Conservation (phyloP, 108 stramenopile genomes). For the Mediolabrus comicus region DNA sequence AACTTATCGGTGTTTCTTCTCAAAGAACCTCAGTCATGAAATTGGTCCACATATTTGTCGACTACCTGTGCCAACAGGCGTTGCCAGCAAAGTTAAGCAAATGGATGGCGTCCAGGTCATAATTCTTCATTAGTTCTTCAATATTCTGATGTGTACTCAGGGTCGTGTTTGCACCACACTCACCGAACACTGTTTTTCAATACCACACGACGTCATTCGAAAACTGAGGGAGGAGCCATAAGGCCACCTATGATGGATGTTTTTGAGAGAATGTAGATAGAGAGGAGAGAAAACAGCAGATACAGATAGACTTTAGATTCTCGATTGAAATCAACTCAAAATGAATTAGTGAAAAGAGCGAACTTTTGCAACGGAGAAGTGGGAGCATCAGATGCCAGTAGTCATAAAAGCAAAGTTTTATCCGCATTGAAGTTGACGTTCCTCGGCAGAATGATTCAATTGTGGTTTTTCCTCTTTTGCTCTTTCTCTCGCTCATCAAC, state of each 20-base stretch:
- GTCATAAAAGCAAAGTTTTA: not conserved
- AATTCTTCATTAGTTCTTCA: not conserved
- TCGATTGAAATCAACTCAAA: not conserved
- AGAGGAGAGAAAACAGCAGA: not conserved
- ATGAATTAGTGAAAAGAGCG: not conserved
- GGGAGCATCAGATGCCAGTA: not conserved
- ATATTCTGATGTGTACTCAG: not conserved
- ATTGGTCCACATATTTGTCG: too few relatives aligned
- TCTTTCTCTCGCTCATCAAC: not conserved
- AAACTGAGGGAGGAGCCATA: too few relatives aligned
- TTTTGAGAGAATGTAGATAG: not conserved
- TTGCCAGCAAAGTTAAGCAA: slow-evolving; percentile 2
- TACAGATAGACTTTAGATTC: not conserved
- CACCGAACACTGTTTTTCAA: too few relatives aligned
- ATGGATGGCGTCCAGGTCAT: slow-evolving; percentile 5
- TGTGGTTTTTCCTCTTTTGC: not conserved
- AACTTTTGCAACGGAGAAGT: not conserved
- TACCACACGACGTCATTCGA: too few relatives aligned
- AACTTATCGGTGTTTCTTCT: too few relatives aligned
- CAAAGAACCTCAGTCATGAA: too few relatives aligned
- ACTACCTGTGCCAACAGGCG: too few relatives aligned
- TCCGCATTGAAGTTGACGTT: not conserved
- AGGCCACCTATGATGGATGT: too few relatives aligned
- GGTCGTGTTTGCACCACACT: too few relatives aligned
- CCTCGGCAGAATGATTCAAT: not conserved